A percentile compares a stretch with the other conserved stretches of the same genome.
phyloP scores from a whole-genome alignment of 176 grass and related monocot species.

The Olyra latifolia region DNA sequence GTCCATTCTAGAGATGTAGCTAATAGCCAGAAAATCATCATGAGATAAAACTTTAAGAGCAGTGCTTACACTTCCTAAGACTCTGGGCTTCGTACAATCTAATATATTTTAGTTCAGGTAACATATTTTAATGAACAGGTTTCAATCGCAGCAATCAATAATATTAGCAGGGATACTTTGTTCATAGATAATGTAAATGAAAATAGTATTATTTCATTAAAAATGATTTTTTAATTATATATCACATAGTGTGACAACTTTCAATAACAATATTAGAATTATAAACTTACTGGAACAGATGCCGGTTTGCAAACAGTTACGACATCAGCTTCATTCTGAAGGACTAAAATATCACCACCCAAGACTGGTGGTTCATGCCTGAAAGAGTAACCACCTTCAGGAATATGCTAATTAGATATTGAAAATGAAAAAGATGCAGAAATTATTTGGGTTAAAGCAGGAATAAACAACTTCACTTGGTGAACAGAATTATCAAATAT shows the following conservation, averaged over 20 bases:
- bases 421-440: slow-evolving; percentile 5
- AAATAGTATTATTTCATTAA: neutral
- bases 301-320: slow-evolving; percentile 91
- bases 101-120: slow-evolving; percentile 22
- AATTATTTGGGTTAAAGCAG: neutral
- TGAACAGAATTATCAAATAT: neutral
- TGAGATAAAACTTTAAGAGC: neutral
- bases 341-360: slow-evolving; percentile 68
- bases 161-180: neutral
- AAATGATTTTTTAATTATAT: neutral
- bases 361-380: slow-evolving; percentile 94
- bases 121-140: neutral
- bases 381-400: slow-evolving; percentile 38
- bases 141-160: neutral
- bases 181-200: neutral
- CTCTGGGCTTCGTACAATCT: neutral
- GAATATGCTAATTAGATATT: slow-evolving; percentile 1
- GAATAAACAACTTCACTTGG: neutral
- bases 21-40: neutral
- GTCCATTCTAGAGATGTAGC: neutral
- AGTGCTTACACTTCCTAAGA: neutral
- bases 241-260: neutral
- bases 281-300: slow-evolving; percentile 80
- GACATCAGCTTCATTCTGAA: slow-evolving; percentile 84
- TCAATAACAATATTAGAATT: neutral